These are phyloP conservation scores for Hypoxylon sp. DNA, from an alignment of 2,329 filamentous ascomycete genomes.

Conservation along the genomic window DNA sequence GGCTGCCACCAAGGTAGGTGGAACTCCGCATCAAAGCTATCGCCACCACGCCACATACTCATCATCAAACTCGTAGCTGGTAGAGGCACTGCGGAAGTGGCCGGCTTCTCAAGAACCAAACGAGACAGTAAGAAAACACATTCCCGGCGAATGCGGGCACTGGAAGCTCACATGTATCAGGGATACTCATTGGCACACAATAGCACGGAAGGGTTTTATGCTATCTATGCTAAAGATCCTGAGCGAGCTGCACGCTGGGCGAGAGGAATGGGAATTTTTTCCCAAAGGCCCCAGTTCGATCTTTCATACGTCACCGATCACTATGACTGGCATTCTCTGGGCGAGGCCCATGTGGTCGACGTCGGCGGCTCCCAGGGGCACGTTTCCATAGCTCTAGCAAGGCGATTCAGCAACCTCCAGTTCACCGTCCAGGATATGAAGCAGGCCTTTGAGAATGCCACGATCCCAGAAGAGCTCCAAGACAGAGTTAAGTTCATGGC, in stretches of 20 bases:
- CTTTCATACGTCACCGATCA: slow-evolving; percentile 14
- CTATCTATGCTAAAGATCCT: too few species aligned
- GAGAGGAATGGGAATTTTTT: too few species aligned
- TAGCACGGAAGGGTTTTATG: too few species aligned
- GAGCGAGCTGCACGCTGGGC: too few species aligned
- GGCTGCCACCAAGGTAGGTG: slow-evolving; percentile 26
- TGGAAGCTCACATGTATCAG: too few species aligned
- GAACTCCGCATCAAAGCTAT: neutral
- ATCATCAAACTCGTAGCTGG: slow-evolving; percentile 25
- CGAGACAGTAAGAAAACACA: slow-evolving; percentile 36
- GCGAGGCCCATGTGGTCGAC: slow-evolving; percentile 29
- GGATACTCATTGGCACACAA: slow-evolving; percentile 33
- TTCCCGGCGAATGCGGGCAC: too few species aligned
- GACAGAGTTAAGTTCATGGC: slow-evolving; percentile 36
- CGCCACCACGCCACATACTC: neutral
- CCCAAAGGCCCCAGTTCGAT: too few species aligned
- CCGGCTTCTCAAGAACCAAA: slow-evolving; percentile 34
- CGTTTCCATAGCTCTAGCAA: slow-evolving; percentile 35
- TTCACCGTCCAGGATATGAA: slow-evolving; percentile 39
- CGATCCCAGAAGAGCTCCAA: slow-evolving; percentile 32
- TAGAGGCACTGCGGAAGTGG: slow-evolving; percentile 37
- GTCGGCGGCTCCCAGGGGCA: slow-evolving; percentile 36
- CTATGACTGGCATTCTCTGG: slow-evolving; percentile 41
- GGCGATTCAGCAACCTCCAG: slow-evolving; percentile 27
- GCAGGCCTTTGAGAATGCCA: slow-evolving; percentile 29